phyloP scores from a whole-genome alignment of 352 stramenopile species.

The Phytophthora boehmeriae region DNA sequence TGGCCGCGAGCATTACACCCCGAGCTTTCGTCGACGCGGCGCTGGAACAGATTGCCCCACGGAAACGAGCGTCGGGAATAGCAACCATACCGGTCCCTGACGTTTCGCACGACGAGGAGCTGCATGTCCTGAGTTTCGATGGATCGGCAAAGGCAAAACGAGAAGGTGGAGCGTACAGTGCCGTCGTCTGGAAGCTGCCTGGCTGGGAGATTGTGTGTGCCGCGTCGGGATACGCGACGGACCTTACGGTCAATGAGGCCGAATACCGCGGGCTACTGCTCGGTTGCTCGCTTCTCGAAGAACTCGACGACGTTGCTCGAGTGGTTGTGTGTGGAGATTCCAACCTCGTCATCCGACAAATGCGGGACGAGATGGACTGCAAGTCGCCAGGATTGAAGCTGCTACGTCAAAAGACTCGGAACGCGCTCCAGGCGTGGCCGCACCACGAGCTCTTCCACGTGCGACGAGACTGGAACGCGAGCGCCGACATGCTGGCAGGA shows the following conservation, averaged over 20 bases:
- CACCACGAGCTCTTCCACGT: conserved; percentile 1
- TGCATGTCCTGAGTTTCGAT: conserved; percentile 10
- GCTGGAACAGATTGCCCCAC: neutral
- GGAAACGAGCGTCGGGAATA: neutral
- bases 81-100: neutral
- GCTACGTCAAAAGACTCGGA: neutral
- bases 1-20: conserved; percentile 1
- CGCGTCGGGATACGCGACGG: neutral
- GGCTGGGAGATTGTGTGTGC: conserved; percentile 10
- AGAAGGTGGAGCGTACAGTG: neutral
- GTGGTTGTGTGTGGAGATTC: conserved; percentile 8
- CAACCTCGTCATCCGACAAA: conserved; percentile 2
- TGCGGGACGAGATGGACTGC: conserved; percentile 8
- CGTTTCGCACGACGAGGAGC: neutral
- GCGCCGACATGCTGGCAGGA: conserved; percentile 1
- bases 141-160: conserved; percentile 9
- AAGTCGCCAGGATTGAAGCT: conserved; percentile 2
- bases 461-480: conserved; percentile 9
- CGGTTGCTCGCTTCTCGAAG: neutral
- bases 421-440: neutral
- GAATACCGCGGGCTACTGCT: conserved; percentile 20
- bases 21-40: neutral
- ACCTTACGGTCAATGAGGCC: conserved; percentile 28
- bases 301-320: neutral
- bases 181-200: conserved; percentile 12